Evolutionary conservation across 192 early-diverging fungal species (phyloP).

Genomic region (Spizellomyces punctatus): DNA sequence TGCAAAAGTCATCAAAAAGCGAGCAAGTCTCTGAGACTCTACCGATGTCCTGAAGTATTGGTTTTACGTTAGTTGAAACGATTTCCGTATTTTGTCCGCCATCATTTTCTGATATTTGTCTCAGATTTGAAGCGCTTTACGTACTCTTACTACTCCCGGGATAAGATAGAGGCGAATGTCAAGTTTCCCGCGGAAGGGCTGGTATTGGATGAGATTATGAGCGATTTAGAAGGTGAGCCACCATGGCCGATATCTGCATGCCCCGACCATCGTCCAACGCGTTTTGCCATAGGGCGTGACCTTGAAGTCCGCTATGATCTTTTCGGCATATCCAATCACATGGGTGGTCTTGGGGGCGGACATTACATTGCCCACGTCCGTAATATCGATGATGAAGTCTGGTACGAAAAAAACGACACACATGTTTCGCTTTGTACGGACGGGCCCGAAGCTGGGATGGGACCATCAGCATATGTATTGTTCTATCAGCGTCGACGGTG

Average conservation of each 20-base stretch:
- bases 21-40: conserved; percentile 45
- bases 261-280: no score
- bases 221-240: conserved; percentile 20
- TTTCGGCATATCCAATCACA: conserved; percentile 51
- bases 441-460: neutral
- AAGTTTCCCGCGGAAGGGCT: conserved; percentile 39
- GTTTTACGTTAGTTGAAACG: conserved; percentile 48
- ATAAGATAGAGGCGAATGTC: conserved; percentile 47
- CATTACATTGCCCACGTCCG: conserved; percentile 52
- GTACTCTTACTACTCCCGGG: conserved; percentile 34
- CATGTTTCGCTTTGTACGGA: conserved; percentile 5
- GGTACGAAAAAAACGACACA: conserved; percentile 43
- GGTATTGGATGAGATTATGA: conserved; percentile 35
- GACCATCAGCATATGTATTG: conserved; percentile 37
- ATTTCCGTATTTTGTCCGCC: neutral
- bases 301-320: conserved; percentile 49
- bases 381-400: conserved; percentile 34
- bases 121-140: conserved; percentile 54
- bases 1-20: conserved; percentile 50
- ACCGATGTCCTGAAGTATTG: conserved; percentile 46
- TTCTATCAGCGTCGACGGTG: conserved; percentile 38
- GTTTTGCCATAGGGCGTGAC: conserved; percentile 4
- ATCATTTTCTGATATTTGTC: neutral
- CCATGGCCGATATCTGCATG: no score
- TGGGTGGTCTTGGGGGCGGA: conserved; percentile 52